phyloP scores from a whole-genome alignment of 2,329 filamentous ascomycete species.

The Cadophora sp. region DNA sequence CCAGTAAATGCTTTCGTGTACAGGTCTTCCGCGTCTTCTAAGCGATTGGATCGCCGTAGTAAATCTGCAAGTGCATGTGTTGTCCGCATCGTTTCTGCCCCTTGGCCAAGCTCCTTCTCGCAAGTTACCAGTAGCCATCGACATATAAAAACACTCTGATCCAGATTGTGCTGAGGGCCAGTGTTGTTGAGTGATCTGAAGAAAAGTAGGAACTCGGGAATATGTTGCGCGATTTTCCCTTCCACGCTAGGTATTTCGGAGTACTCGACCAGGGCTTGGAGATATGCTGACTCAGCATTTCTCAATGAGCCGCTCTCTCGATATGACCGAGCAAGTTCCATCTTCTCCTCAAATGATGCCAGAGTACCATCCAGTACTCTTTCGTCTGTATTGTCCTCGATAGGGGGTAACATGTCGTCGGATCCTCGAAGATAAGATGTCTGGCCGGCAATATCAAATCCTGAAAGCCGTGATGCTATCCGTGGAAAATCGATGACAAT shows the following conservation, averaged over 20 bases:
- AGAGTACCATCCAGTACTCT: slow-evolving; percentile 14
- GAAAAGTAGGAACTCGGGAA: slow-evolving; percentile 15
- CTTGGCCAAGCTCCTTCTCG: slow-evolving; percentile 18
- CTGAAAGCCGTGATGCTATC: slow-evolving; percentile 15
- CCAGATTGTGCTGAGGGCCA: slow-evolving; percentile 6
- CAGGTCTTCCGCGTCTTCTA: slow-evolving; percentile 14
- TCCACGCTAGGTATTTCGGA: slow-evolving; percentile 19
- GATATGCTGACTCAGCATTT: slow-evolving; percentile 21
- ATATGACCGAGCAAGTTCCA: slow-evolving; percentile 13
- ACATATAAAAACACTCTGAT: slow-evolving; percentile 22
- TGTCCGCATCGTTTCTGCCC: slow-evolving; percentile 14
- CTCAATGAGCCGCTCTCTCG: slow-evolving; percentile 14
- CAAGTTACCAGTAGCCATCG: slow-evolving; percentile 20
- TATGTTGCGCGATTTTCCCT: slow-evolving; percentile 14
- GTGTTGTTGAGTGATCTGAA: slow-evolving; percentile 10
- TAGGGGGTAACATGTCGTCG: slow-evolving; percentile 18
- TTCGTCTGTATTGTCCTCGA: slow-evolving; percentile 8
- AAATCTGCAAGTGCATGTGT: slow-evolving; percentile 18
- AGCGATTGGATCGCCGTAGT: slow-evolving; percentile 3
- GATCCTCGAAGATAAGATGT: slow-evolving; percentile 15
- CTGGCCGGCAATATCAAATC: slow-evolving; percentile 12
- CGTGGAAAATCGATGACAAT: slow-evolving; percentile 17
- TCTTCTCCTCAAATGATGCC: slow-evolving; percentile 13
- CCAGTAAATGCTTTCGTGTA: slow-evolving; percentile 18
- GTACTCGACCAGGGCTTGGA: slow-evolving; percentile 19